Evolutionary conservation across 129 eudicot genomes (phyloP), one percentile per base, ranked within the genome.

Genomic region (Deinandra increscens): DNA sequence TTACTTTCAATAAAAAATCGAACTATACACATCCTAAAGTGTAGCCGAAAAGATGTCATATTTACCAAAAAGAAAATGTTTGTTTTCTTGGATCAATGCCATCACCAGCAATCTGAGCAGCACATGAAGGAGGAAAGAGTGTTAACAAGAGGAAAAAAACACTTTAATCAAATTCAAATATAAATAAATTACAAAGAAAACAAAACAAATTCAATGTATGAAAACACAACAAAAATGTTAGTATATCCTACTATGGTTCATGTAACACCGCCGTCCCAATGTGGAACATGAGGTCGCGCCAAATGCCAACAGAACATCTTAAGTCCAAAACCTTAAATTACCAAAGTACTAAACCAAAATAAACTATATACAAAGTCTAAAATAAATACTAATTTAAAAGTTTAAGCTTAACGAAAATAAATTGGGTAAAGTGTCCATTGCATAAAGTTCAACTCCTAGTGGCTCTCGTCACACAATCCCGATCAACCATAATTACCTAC

Each of bases 61-160:
- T 64, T 69, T 75, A 91, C 98, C 96, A 81, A 72, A 72, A 75
- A 59, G 79, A 82, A 74, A 92, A 88, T 0, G 94, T 77, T 55
- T 86, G 85, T 73, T 72, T 82, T 82, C 80, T 79, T 34, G 95
- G 91, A 72, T 88, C 96, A 79, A 83, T 84, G 72, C 88, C 95
- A 77, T 75, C 89, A 26, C 73, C 84, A 42, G 73, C 77, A 74
- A 83, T 55, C 98, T 88, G 89, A 62, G 67, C 15, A 70, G 31
- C 75, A 70, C 50, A 60, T 12, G 60, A 51, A 45, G 29, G 29
- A 41, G 42, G n/a, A 50, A 62, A 51, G 43, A 23, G 69, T 33
- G 49, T 60, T 60, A 26, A 73, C 43, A 20, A 72, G 44, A 72
- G 44, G 13, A n/a, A 64, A n/a, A 63, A 20, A 73, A 60, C 2